Evolutionary conservation across 2,329 filamentous ascomycete species (phyloP), one percentile per base, ranked within the genome.

Genomic region (Rhinocladiella similis): DNA sequence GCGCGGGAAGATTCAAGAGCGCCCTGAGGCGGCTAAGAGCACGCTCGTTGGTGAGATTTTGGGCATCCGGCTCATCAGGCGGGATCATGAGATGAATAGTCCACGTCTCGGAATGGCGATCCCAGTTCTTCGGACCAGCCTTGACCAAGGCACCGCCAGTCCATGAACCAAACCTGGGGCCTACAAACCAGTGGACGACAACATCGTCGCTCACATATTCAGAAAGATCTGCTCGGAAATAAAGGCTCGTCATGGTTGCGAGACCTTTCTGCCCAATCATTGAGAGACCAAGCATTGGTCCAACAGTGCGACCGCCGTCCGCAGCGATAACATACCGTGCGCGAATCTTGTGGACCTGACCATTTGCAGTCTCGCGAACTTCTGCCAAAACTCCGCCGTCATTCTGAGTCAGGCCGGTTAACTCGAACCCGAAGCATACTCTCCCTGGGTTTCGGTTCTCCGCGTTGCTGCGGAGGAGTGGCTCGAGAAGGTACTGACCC

Each of bases 401-500:
- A 6, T 56, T 29, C 6, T 71, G 57, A 3, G 48, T 49, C 19
- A 69, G 42, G 10, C 50, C 47, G 1, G 47, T 29, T 1, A 72
- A 66, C 48, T 70, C 67, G 18, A 59, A 56, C 2, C 52, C 36
- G 48, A 66, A 69, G 35, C 52, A 54, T 16, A 73, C 56, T 1
- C 64, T 68, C 3, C 58, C 42, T 1, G 68, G 66, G 55, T 69
- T 71, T 29, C 70, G 57, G 49, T 68, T 65, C 22, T 52, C 49
- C 12, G 70, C 70, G 16, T 65, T 57, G 25, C 57, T 41, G 27
- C 59, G 58, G 20, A 73, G 56, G 20, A 73, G 65, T 6, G 70
- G 71, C 59, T 74, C 71, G 18, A 70, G 52, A 10, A 69, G 63
- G n/a, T 72, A 70, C 53, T 71, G 69, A 9, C 69, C 67, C 25